Evolutionary conservation across 2,329 filamentous ascomycete species (phyloP).

Genomic region (Diaporthe ilicicola): DNA sequence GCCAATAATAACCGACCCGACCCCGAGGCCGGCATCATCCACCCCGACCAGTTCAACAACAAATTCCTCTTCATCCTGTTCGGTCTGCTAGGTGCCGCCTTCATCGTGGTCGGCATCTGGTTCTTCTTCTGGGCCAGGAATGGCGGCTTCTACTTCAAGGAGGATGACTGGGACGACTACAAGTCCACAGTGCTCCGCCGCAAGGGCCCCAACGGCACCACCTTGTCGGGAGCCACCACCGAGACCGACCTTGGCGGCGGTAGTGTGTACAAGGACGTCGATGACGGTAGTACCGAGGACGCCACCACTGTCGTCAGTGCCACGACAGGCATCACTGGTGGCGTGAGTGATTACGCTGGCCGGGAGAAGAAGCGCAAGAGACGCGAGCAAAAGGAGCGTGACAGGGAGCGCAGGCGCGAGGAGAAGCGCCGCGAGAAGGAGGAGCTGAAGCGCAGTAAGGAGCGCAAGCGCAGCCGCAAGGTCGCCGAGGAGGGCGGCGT

Average conservation of each 20-base stretch:
- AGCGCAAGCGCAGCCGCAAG: constrained; percentile 48
- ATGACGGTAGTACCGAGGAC: constrained; percentile 54
- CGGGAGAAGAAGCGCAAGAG: constrained; percentile 62
- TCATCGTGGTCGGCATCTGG: constrained; percentile 84
- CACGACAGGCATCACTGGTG: constrained; percentile 65
- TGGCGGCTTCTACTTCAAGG: constrained; percentile 86
- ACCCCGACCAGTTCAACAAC: constrained; percentile 67
- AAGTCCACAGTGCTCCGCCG: constrained; percentile 92
- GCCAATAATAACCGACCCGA: constrained; percentile 44
- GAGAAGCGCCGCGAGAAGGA: constrained; percentile 47
- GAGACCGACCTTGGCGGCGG: constrained; percentile 88
- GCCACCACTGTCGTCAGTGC: constrained; percentile 39
- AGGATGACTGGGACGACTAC: constrained; percentile 97
- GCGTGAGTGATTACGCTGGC: constrained; percentile 63
- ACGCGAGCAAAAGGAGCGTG: constrained; percentile 62
- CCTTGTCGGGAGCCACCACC: constrained; percentile 82
- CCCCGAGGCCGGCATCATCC: constrained; percentile 58
- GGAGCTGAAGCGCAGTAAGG: constrained; percentile 41
- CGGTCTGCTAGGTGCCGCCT: constrained; percentile 79
- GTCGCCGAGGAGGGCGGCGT: constrained; percentile 67
- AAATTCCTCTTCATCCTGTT: constrained; percentile 85
- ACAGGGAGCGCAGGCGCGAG: constrained; percentile 53
- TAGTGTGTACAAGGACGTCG: constrained; percentile 80
- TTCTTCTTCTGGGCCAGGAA: constrained; percentile 99
- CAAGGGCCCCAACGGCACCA: constrained; percentile 87